phyloP scores from a whole-genome alignment of 148 eudicot genomes.

The Spergularia marina region DNA sequence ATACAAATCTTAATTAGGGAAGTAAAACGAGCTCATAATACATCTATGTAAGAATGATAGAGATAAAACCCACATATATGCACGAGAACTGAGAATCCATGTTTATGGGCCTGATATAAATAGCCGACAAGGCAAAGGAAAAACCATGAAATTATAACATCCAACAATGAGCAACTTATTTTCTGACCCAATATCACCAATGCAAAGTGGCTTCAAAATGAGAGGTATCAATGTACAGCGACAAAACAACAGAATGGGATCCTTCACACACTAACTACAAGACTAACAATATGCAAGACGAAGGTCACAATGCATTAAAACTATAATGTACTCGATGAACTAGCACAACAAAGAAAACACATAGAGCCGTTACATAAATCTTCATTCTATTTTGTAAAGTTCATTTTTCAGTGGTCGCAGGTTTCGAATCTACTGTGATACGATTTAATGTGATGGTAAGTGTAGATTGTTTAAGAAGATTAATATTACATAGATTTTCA shows the following conservation, averaged over 20 bases:
- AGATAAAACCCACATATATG: no score
- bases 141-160: not conserved
- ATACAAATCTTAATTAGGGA: not conserved
- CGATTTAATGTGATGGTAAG: no score
- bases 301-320: not conserved
- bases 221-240: not conserved
- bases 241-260: not conserved
- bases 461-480: no score
- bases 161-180: not conserved
- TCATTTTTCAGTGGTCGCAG: no score
- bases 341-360: not conserved
- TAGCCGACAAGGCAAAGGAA: not conserved
- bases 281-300: not conserved
- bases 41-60: no score
- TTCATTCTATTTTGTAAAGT: no score
- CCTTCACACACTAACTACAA: not conserved
- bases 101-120: not conserved
- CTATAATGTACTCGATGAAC: not conserved
- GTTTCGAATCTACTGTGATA: no score
- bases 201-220: not conserved
- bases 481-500: no score
- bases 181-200: not conserved
- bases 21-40: no score
- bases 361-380: no score
- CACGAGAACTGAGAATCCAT: no score